Base-by-base conservation (phyloP, 768 basidiomycete genomes). In the Rubroboletus pulcherrimus region DNA sequence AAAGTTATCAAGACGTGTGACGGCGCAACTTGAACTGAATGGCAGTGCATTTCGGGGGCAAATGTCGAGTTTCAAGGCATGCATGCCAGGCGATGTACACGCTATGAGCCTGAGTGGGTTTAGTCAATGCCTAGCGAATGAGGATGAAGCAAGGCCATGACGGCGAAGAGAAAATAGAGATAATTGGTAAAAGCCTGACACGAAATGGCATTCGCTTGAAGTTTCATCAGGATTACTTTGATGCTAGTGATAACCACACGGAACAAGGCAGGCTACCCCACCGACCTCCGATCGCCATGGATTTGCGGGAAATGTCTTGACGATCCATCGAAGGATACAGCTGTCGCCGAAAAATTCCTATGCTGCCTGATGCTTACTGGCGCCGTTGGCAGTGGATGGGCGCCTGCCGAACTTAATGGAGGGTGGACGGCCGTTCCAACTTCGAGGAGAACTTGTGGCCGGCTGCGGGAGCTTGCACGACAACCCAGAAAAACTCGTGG, bases 371-470 rank as follows among this genome's bases (percentile, higher is more conserved):
- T 43, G 48, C 24, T 37, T 41, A 30, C 44, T 43, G 51, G n/a
- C 47, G 55, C 51, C 17, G 37, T 48, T 42, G 47, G 54, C 45
- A 21, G 53, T 51, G 54, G 42, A 34, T 38, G 24, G 3, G 52
- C 49, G 55, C 12, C 51, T 49, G 52, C 41, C 42, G 35, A 51
- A 40, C 30, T 46, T 49, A 54, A 55, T 37, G 55, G 41, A 40
- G 53, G 46, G 54, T 51, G 59, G 40, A 15, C 21, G 49, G 39
- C 30, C 46, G 44, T 39, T 31, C 24, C 51, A 46, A 17, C 65
- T 40, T 58, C 54, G 46, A 67, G 65, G 63, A 57, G 56, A 62
- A 62, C 66, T 65, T 66, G 63, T 59, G 64, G 63, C 31, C 59
- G 64, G 63, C 59, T 66, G 59, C 53, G 35, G 54, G 40, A 35